Evolutionary conservation across 805 yeast genomes (phyloP).

Genomic region (Maudiozyma bulderi): DNA sequence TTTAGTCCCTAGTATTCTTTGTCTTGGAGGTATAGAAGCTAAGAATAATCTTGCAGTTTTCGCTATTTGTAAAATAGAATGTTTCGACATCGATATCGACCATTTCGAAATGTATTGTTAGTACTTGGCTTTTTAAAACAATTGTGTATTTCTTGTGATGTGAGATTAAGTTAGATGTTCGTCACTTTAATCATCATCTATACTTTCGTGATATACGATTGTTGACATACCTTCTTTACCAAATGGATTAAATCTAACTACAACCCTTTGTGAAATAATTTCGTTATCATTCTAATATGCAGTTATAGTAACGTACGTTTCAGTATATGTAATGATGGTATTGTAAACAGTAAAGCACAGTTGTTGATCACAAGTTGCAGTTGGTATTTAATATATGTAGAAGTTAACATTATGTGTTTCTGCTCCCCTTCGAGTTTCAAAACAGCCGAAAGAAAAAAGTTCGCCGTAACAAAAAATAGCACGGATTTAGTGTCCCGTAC

Average conservation of each 20-base stretch:
- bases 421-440: no score
- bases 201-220: no score
- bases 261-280: conserved; percentile 76
- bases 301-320: not conserved
- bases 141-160: not conserved
- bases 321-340: not conserved
- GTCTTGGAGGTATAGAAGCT: conserved; percentile 68
- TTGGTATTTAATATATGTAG: no score
- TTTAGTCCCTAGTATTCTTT: conserved; percentile 46
- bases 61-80: conserved; percentile 31
- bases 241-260: conserved; percentile 71
- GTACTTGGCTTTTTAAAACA: not conserved
- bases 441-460: no score
- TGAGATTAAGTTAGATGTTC: not conserved
- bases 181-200: no score
- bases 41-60: conserved; percentile 73
- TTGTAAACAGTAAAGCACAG: not conserved
- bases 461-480: no score
- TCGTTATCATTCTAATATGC: conserved; percentile 63
- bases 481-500: no score
- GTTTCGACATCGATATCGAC: no score
- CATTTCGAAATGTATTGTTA: not conserved
- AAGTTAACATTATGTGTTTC: no score
- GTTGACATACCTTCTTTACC: conserved; percentile 44
- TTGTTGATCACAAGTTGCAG: not conserved